phyloP scores from a whole-genome alignment of 352 stramenopile species.

The Globisporangium irregulare region DNA sequence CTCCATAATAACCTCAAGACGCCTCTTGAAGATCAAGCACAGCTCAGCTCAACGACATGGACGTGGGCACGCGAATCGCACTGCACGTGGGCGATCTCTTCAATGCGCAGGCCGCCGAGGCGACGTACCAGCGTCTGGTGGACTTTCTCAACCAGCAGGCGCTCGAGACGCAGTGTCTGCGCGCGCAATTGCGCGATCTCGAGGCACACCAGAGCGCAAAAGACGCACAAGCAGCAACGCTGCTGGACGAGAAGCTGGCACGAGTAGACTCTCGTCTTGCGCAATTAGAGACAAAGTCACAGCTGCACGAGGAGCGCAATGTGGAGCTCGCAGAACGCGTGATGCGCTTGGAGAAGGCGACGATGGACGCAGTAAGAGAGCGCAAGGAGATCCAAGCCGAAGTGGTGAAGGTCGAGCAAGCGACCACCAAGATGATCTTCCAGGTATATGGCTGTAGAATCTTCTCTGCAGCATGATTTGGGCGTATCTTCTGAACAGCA shows the following conservation, averaged over 20 bases:
- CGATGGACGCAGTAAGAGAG: conserved; percentile 24
- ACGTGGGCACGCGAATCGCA: not conserved
- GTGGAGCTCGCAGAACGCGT: not conserved
- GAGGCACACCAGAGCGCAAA: conserved; percentile 23
- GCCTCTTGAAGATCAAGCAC: not conserved
- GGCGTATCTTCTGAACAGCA: not conserved
- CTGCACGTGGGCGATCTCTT: conserved; percentile 46
- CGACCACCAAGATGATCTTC: conserved; percentile 20
- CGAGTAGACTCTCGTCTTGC: conserved; percentile 9
- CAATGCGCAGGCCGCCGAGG: conserved; percentile 44
- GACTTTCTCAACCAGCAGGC: conserved; percentile 63
- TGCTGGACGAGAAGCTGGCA: not conserved
- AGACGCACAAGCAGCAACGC: not conserved
- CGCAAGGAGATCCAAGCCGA: conserved; percentile 20
- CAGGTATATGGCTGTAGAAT: conserved; percentile 5
- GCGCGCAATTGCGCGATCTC: conserved; percentile 28
- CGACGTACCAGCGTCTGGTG: conserved; percentile 52
- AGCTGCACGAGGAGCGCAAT: not conserved
- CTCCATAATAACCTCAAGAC: not conserved
- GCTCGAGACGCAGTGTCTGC: conserved; percentile 31
- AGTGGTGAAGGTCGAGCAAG: conserved; percentile 17
- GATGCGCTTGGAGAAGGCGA: conserved; percentile 12
- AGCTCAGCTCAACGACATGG: not conserved
- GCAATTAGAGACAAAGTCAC: conserved; percentile 9
- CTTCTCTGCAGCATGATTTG: no score